Evolutionary conservation across 2,329 filamentous ascomycete species (phyloP).

Genomic region (Nigrograna mackinnonii): DNA sequence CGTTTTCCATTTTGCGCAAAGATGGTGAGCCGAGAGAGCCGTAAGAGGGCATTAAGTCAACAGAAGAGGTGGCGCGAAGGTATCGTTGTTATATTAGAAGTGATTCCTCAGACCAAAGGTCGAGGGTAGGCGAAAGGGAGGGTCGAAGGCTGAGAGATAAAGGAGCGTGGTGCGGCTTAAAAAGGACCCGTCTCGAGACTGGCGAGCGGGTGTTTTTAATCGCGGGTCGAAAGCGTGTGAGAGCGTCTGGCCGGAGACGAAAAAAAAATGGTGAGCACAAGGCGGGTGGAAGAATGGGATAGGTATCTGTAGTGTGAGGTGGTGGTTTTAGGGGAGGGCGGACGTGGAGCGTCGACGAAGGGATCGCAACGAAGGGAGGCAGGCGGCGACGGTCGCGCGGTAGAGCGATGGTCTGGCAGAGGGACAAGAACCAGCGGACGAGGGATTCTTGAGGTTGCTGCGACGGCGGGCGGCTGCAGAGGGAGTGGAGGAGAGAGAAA

Average conservation of each 20-base stretch:
- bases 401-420: slow-evolving; percentile 6
- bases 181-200: slow-evolving; percentile 14
- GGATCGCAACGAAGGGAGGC: not conserved
- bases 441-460: slow-evolving; percentile 10
- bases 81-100: slow-evolving; percentile 9
- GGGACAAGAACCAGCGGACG: slow-evolving; percentile 11
- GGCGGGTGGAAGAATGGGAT: slow-evolving; percentile 3
- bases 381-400: slow-evolving; percentile 4
- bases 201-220: slow-evolving; percentile 7
- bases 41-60: slow-evolving; percentile 68
- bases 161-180: slow-evolving; percentile 19
- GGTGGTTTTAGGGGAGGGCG: not conserved
- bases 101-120: slow-evolving; percentile 25
- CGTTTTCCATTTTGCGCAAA: slow-evolving; percentile 78
- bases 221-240: slow-evolving; percentile 2
- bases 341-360: slow-evolving; percentile 1
- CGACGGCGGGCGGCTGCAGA: slow-evolving; percentile 9
- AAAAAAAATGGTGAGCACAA: too few species aligned
- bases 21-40: slow-evolving; percentile 74
- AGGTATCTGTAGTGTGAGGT: too few species aligned
- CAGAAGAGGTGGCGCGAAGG: not conserved
- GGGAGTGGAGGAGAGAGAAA: not conserved
- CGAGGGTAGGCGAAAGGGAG: not conserved
- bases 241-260: slow-evolving; percentile 23
- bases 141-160: slow-evolving; percentile 56